Base-by-base conservation (phyloP, 1,284 basidiomycete genomes). In the Moesziomyces sp. region DNA sequence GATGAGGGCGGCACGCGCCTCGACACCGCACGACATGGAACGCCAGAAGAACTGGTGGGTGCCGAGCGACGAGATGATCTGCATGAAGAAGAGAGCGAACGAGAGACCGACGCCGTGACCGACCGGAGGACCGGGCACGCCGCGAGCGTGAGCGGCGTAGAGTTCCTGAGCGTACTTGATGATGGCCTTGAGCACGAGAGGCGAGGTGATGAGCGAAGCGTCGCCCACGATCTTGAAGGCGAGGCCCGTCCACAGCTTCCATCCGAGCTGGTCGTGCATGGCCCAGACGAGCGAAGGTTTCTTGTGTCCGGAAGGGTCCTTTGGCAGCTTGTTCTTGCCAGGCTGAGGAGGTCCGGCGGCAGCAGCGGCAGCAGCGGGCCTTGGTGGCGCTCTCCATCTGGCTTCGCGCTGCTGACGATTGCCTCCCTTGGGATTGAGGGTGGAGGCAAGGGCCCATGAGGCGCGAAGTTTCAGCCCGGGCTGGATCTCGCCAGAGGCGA, bases 1-100 rank as follows among this genome's bases (percentile, higher is more conserved):
- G 78, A 97, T 97, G 58, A 97, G 88, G 0, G 93, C 94, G 4
- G 91, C 90, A 47, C 94, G 90, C 5, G 93, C 83, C 21, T 96
- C 88, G 10, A 97, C 93, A 68, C 82, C 82, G 35, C 76, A 64
- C 30, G 75, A 77, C 74, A 81, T 78, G 61, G 76, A 72, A 18
- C 77, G 65, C 88, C 90, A 92, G 86, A 92, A 92, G 85, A 92
- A 94, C 74, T 94, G 93, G 75, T 94, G 89, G 6, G 88, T 88
- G 77, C 89, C 89, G 52, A 93, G 79, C 0, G 92, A 92, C 0
- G 89, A 84, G 26, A 91, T 77, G 30, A 92, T 55, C 79, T 94
- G 91, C 78, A 97, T 86, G 38, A 86, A 84, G 66, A 94, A 87
- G 9, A 97, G 87, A 0, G 78, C 80, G 52, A 85, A 79, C 9